Percentiles rank a stretch among this genome's conserved stretches.
Conservation (phyloP, 345 rosid species). For the Aethionema arabicum region DNA sequence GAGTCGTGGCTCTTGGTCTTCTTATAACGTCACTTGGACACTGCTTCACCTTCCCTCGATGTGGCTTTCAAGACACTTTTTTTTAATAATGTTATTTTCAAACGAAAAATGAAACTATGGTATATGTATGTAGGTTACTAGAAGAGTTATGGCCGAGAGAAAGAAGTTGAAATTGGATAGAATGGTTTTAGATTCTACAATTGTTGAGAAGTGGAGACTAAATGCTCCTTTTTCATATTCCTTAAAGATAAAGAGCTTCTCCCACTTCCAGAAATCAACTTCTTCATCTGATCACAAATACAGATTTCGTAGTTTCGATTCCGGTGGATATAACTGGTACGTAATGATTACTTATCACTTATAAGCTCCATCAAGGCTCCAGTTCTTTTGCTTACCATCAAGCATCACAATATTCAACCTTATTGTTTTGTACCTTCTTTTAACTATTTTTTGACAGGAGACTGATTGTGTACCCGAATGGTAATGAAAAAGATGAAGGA, state of each 20-base stretch:
- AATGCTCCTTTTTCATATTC: constrained; percentile 10
- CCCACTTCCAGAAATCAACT: neutral
- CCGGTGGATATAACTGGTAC: constrained; percentile 8
- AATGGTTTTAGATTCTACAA: constrained; percentile 2
- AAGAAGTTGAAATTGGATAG: neutral
- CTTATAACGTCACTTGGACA: neutral
- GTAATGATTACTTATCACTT: neutral
- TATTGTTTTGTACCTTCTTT: neutral
- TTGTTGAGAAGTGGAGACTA: constrained; percentile 10
- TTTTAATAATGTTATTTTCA: neutral
- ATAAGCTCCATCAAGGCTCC: too few species aligned
- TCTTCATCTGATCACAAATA: neutral
- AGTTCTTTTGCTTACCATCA: too few species aligned
- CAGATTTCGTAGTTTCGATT: neutral
- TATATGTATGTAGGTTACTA: too few species aligned
- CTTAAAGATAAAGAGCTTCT: neutral
- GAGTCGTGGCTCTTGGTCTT: neutral
- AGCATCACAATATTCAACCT: too few species aligned
- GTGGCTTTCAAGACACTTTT: neutral
- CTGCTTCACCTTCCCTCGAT: neutral
- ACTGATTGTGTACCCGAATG: constrained; percentile 20
- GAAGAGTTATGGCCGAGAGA: too few species aligned
- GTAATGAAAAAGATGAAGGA: constrained; percentile 1
- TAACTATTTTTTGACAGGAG: neutral
- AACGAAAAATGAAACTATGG: neutral